A percentile compares a stretch with the other conserved stretches of the same genome.
Evolutionary conservation across 1,139 yeast species (phyloP).

Genomic region (Candida gigantensis): DNA sequence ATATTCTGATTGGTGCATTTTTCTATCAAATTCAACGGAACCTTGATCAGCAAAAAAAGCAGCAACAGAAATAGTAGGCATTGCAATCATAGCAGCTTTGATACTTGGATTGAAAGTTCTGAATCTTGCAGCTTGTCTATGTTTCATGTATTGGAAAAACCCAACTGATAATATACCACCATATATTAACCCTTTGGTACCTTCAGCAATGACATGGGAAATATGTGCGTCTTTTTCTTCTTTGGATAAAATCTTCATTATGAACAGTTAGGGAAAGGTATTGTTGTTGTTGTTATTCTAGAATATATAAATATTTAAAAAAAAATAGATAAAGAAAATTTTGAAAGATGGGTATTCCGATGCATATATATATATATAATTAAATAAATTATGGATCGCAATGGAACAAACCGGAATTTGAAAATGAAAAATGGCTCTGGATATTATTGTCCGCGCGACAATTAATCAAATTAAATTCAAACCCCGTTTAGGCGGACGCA

Average conservation of each 20-base stretch:
- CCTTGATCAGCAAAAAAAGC: conserved; percentile 53
- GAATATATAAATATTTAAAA: not conserved
- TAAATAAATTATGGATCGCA: not conserved
- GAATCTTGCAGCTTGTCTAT: conserved; percentile 36
- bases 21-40: conserved; percentile 47
- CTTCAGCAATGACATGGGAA: conserved; percentile 37
- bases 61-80: conserved; percentile 43
- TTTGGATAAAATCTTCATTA: conserved; percentile 40
- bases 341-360: too few species aligned
- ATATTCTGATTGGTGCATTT: conserved; percentile 38
- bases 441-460: too few species aligned
- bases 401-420: conserved; percentile 4
- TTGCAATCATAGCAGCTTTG: conserved; percentile 39
- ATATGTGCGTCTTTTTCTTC: conserved; percentile 48
- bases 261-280: too few species aligned
- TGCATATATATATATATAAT: not conserved
- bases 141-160: conserved; percentile 33
- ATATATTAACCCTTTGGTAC: conserved; percentile 41
- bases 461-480: not conserved
- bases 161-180: conserved; percentile 40
- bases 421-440: too few species aligned
- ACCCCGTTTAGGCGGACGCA: conserved; percentile 1
- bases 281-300: too few species aligned
- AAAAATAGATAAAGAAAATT: not conserved
- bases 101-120: conserved; percentile 39